Evolutionary conservation across 495 filamentous ascomycete genomes (phyloP), one percentile per base, ranked within the genome.

Genomic region (Melanomma pulvis-pyrius): DNA sequence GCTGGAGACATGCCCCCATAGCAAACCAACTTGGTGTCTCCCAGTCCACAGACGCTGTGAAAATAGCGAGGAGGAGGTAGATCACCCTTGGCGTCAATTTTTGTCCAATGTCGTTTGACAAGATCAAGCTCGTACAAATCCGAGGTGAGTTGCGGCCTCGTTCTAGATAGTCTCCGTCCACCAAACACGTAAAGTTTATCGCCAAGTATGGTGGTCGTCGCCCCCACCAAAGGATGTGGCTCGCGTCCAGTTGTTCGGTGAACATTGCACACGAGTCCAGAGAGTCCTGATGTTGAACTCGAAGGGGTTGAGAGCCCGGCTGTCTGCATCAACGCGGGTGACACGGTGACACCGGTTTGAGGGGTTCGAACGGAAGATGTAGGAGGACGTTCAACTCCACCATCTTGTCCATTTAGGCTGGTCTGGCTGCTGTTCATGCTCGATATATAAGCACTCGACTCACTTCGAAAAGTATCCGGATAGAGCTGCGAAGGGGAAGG

Each of bases 151-250:
- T 90, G 88, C 8, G 94, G 90, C 55, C 88, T 85, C 62, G 86
- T 90, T 66, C 91, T 81, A 15, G 93, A 96, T 41, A 98, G 79
- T 65, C 93, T 85, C 52, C 93, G 87, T 19, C 94, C 94, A 15
- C 94, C 94, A 77, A 98, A 98, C 5, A 97, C 92, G 75, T 96
- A 98, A 34, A 98, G 81, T 73, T 91, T 96, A 74, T 98, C 94
- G 11, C 92, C 92, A 24, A 98, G 72, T 54, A 98, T 90, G 0
- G 96, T 98, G 0, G 96, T 98, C 0, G 96, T 96, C 2, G 94
- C 93, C 2, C 94, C 94, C 4, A 98, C 94, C 2, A 97, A 79
- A 12, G 94, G 88, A 65, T 89, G 91, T 6, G 94, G 96, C 73
- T 98, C 92, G 63, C 88, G 85, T 30, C 94, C 94, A 0, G 93